Evolutionary conservation across 805 yeast species (phyloP).

Genomic region (Metschnikowia henanensis): DNA sequence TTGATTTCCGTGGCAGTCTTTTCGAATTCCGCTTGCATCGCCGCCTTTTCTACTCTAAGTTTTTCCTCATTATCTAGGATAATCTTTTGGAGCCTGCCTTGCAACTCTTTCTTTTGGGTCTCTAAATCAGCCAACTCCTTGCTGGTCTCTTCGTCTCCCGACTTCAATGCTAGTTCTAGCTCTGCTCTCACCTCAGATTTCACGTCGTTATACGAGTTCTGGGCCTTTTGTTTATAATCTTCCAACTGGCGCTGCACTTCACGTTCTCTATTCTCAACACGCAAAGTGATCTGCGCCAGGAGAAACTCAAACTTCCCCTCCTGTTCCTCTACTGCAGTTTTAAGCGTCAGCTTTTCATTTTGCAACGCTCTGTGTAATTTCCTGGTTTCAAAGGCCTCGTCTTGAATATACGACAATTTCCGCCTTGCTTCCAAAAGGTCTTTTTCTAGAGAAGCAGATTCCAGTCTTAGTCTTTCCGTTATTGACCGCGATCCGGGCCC

Average conservation of each 20-base stretch:
- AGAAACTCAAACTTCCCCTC: slow-evolving; percentile 22
- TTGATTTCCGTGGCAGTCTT: not conserved
- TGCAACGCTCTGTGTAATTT: slow-evolving; percentile 12
- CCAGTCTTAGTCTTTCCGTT: slow-evolving; percentile 13
- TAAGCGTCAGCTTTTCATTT: slow-evolving; percentile 8
- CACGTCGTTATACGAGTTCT: slow-evolving; percentile 30
- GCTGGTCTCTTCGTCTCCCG: slow-evolving; percentile 5
- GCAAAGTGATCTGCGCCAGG: slow-evolving; percentile 28
- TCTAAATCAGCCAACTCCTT: slow-evolving; percentile 3
- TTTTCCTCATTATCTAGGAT: not conserved
- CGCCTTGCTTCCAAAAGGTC: slow-evolving; percentile 18
- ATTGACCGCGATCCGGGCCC: not conserved
- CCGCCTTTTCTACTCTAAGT: not conserved
- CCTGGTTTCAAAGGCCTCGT: slow-evolving; percentile 10
- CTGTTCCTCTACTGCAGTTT: slow-evolving; percentile 10
- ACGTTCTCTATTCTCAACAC: slow-evolving; percentile 31
- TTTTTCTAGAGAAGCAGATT: slow-evolving; percentile 21
- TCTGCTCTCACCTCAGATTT: slow-evolving; percentile 36
- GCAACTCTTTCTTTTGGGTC: not conserved
- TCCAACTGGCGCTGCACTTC: slow-evolving; percentile 28
- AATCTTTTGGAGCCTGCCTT: not conserved
- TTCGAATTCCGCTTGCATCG: not conserved
- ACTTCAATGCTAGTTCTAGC: slow-evolving; percentile 20
- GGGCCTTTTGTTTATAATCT: slow-evolving; percentile 28
- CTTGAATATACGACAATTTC: slow-evolving; percentile 6